phyloP scores from a whole-genome alignment of 1,284 basidiomycete species.

The Ceratobasidium papillatum region DNA sequence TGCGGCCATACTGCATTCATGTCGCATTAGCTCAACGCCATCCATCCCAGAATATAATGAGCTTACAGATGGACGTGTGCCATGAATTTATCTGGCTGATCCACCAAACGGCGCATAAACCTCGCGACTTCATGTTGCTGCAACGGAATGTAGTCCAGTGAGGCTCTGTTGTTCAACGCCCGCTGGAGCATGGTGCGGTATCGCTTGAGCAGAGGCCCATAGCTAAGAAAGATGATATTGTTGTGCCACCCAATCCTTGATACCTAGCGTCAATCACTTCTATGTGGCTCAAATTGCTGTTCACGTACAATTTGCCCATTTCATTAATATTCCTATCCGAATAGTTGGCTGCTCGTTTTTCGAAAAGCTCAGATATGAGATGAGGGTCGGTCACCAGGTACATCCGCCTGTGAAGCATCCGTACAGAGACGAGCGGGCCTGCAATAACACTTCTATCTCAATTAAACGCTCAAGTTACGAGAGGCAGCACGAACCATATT shows the following conservation, averaged over 20 bases:
- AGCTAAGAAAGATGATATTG: conserved; percentile 13
- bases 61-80: conserved; percentile 26
- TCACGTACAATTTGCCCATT: conserved; percentile 7
- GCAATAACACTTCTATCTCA: not conserved
- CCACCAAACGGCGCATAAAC: conserved; percentile 2
- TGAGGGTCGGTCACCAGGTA: conserved; percentile 9
- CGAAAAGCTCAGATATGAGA: conserved; percentile 4
- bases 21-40: not conserved
- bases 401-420: conserved; percentile 10
- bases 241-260: conserved; percentile 12
- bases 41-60: too few species aligned
- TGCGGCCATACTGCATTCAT: conserved; percentile 10
- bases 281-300: too few species aligned
- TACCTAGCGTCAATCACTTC: not conserved
- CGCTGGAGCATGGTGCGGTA: conserved; percentile 34
- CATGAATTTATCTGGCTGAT: conserved; percentile 16
- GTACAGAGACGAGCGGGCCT: conserved; percentile 16
- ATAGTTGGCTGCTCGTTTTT: conserved; percentile 19
- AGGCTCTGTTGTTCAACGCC: conserved; percentile 23
- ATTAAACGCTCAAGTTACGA: not conserved
- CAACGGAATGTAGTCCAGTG: conserved; percentile 15
- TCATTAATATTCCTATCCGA: not conserved
- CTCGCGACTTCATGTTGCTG: conserved; percentile 19
- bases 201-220: conserved; percentile 13
- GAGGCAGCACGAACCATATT: conserved; percentile 1